Conservation (phyloP, 805 yeast genomes). For the Zygoascus flipseniorum region DNA sequence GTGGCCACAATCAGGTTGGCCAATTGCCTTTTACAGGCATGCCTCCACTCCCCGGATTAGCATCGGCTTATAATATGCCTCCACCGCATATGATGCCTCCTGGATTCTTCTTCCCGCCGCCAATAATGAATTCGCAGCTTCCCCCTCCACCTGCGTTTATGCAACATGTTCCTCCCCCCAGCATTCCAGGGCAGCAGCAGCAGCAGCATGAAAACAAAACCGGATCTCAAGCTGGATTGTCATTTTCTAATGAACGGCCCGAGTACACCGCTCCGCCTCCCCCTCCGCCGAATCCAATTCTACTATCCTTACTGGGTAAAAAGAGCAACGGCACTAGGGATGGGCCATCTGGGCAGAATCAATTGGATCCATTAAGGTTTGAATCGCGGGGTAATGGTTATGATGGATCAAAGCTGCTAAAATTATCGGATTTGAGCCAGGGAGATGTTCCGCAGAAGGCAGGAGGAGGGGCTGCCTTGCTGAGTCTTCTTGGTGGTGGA, state of each 20-base stretch:
- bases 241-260: slow-evolving; percentile 5
- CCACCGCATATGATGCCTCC: slow-evolving; percentile 1
- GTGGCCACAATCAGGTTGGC: not conserved
- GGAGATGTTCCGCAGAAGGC: not conserved
- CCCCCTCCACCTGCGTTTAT: slow-evolving; percentile 13
- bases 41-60: too few species aligned
- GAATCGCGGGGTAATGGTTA: not conserved
- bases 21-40: not conserved
- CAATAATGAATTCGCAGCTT: not conserved
- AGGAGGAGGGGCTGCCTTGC: slow-evolving; percentile 1
- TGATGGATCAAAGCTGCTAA: not conserved
- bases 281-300: slow-evolving; percentile 18
- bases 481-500: not conserved
- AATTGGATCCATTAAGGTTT: not conserved
- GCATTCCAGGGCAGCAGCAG: not conserved
- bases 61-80: not conserved
- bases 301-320: slow-evolving; percentile 16
- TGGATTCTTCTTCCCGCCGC: slow-evolving; percentile 3
- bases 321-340: not conserved
- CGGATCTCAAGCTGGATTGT: not conserved
- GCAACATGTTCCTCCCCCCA: not conserved
- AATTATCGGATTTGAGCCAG: not conserved
- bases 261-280: slow-evolving; percentile 12
- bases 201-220: not conserved
- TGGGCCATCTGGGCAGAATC: not conserved